These are phyloP conservation scores for Hemisphaericaspora xylofermentans DNA, from an alignment of 1,139 yeast genomes.

Conservation along the genomic window DNA sequence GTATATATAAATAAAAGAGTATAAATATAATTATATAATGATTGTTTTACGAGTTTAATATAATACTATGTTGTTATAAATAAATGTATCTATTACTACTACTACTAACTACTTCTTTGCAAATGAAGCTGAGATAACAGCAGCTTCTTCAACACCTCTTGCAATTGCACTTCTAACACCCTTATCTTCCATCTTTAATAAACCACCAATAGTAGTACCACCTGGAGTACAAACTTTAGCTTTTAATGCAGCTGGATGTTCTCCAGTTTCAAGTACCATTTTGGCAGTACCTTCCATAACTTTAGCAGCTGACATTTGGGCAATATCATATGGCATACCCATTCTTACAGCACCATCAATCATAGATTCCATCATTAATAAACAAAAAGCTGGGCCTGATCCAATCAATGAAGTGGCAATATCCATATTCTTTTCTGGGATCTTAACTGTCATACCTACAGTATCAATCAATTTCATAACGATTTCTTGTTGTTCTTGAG, in stretches of 20 bases:
- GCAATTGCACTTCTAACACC: slow-evolving; percentile 87
- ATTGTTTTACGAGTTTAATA: neutral
- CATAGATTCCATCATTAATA: slow-evolving; percentile 85
- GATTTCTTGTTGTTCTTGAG: slow-evolving; percentile 46
- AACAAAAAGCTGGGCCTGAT: slow-evolving; percentile 93
- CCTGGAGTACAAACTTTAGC: slow-evolving; percentile 96
- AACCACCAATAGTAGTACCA: slow-evolving; percentile 96
- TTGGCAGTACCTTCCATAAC: slow-evolving; percentile 95
- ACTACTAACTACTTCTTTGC: slow-evolving; percentile 64
- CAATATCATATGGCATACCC: slow-evolving; percentile 89
- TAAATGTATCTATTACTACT: too few species aligned
- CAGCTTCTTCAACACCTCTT: slow-evolving; percentile 87
- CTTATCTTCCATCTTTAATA: slow-evolving; percentile 87
- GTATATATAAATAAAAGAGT: neutral
- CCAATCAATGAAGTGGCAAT: slow-evolving; percentile 96
- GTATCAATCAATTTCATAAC: slow-evolving; percentile 61
- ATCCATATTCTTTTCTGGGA: slow-evolving; percentile 90
- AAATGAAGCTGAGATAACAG: slow-evolving; percentile 75
- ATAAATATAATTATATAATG: neutral
- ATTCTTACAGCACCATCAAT: slow-evolving; percentile 92
- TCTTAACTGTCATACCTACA: slow-evolving; percentile 69
- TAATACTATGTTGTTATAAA: neutral
- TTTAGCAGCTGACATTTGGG: slow-evolving; percentile 89
- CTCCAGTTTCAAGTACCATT: slow-evolving; percentile 82
- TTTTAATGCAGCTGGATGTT: slow-evolving; percentile 88